Base-by-base conservation (phyloP, 495 filamentous ascomycete genomes). In the Penicillium daleae region DNA sequence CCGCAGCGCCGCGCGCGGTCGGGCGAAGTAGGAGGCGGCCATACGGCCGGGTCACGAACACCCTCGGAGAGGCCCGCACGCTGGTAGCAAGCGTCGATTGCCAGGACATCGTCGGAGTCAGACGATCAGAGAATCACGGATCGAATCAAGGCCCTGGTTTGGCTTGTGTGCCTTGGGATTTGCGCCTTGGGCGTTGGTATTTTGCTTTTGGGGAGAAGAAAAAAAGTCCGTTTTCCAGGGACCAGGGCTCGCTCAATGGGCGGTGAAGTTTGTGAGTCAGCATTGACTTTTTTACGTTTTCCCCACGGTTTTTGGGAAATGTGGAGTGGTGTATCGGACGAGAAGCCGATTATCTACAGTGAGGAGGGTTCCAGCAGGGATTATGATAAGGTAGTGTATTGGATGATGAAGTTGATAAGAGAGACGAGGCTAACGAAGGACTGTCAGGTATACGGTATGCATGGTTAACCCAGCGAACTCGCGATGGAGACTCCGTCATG, bases 61-160 rank as follows among this genome's bases (percentile, higher is more conserved):
- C 60, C 61, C 74, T 68, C 76, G 76, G 74, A 68, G 70, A 61
- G 53, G 73, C 71, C 75, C 75, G 74, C 66, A 72, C 40, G 51
- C 64, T 71, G 49, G 72, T 67, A 50, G 72, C 71, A 61, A 80
- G 66, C 62, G 68, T 74, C 64, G 69, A 65, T 70, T 73, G 74
- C 72, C 72, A 74, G 71, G 71, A 70, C 76, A 78, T 80, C 42
- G 49, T 63, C n/a, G 37, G 53, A 63, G 37, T 56, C 60, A 32
- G 56, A 54, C 35, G 10, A 48, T 52, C 49, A 19, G 56, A 53
- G 31, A n/a, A 51, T 50, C 21, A n/a, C n/a, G n/a, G 27, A 32
- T 57, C 39, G 55, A 39, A 39, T 46, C 27, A 21, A 27, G n/a
- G 35, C n/a, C 24, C 27, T 33, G 27, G 31, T 12, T 44, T 35